These are phyloP conservation scores for Suillus clintonianus DNA, from an alignment of 768 basidiomycete genomes.

Conservation along the genomic window DNA sequence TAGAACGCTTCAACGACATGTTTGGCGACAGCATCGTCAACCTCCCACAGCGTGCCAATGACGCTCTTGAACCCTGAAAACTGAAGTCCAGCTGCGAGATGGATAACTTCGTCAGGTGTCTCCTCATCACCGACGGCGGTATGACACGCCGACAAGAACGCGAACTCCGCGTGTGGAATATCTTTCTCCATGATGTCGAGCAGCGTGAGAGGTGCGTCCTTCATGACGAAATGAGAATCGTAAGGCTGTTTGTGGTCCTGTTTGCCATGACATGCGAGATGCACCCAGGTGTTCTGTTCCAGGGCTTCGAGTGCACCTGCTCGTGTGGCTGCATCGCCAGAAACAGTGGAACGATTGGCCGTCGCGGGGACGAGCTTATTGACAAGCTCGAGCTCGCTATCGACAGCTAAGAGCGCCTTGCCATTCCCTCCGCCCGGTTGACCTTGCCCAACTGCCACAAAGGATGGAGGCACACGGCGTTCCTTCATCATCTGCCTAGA, in stretches of 20 bases:
- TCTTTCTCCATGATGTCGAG: slow-evolving; percentile 6
- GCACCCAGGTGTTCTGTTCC: slow-evolving; percentile 11
- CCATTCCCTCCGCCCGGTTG: not conserved
- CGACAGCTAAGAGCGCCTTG: not conserved
- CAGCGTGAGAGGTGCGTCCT: no score
- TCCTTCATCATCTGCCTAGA: slow-evolving; percentile 1
- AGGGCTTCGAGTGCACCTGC: not conserved
- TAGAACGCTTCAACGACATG: no score
- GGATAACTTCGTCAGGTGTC: slow-evolving; percentile 19
- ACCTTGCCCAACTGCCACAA: slow-evolving; percentile 5
- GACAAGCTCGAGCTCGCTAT: slow-evolving; percentile 14
- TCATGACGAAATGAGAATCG: no score
- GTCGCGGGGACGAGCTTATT: slow-evolving; percentile 19
- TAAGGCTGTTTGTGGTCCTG: no score
- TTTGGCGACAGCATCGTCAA: no score
- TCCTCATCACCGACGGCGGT: no score
- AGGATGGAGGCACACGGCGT: not conserved
- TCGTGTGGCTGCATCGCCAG: not conserved
- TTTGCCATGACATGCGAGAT: slow-evolving; percentile 21
- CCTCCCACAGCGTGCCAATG: no score
- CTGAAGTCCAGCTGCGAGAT: no score
- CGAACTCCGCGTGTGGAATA: slow-evolving; percentile 3
- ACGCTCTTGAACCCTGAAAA: no score
- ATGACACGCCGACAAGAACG: slow-evolving; percentile 18
- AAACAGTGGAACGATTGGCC: not conserved